Evolutionary conservation across 2,329 filamentous ascomycete species (phyloP).

Genomic region (Truncatella angustata): DNA sequence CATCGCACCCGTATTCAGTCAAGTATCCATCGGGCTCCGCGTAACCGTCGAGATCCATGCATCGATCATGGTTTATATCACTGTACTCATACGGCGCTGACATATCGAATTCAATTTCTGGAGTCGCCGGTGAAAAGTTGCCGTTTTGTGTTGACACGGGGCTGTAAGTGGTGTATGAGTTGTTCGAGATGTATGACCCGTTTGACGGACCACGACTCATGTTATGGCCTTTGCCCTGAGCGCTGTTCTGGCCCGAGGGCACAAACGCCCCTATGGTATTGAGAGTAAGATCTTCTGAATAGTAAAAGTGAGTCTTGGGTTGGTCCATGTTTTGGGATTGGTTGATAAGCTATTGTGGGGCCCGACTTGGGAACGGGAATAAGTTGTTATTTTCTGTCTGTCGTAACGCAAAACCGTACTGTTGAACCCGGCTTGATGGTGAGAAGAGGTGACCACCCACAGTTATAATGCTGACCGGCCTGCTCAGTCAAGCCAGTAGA

Average conservation of each 20-base stretch:
- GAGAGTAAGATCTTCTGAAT: neutral
- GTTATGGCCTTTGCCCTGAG: no score
- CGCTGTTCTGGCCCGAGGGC: neutral
- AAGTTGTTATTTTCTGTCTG: neutral
- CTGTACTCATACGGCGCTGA: neutral
- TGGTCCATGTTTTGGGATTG: constrained; percentile 1
- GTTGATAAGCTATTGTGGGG: neutral
- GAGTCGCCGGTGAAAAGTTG: neutral
- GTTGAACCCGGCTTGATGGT: constrained; percentile 4
- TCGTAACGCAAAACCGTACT: constrained; percentile 1
- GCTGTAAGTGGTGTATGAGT: neutral
- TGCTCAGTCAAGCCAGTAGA: no score
- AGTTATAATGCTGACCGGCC: neutral
- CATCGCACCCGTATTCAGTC: no score
- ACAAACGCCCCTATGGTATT: neutral
- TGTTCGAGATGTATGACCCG: neutral
- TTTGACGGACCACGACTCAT: constrained; percentile 4
- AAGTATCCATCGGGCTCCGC: no score
- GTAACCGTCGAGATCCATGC: no score
- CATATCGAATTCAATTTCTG: neutral
- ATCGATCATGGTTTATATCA: neutral
- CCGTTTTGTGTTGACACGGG: neutral
- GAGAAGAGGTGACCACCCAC: constrained; percentile 3
- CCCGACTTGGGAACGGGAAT: neutral
- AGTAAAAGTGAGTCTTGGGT: constrained; percentile 3